A percentile compares a stretch with the other conserved stretches of the same genome.
Conservation (phyloP, 345 rosid species). For the Bruguiera sexangula region DNA sequence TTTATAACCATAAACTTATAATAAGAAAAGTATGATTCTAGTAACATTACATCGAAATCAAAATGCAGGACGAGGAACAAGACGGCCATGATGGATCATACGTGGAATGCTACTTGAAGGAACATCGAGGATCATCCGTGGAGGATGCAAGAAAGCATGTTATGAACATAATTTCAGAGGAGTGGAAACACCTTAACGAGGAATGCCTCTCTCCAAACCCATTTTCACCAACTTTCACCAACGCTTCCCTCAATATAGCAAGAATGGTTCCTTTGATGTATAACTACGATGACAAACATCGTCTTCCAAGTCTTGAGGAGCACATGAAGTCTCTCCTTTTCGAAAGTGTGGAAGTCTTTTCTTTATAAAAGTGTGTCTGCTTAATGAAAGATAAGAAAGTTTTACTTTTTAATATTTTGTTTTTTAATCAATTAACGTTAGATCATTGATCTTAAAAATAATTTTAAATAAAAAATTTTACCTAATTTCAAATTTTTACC, state of each 20-base stretch:
- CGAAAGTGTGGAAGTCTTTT: neutral
- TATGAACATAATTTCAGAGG: conserved; percentile 34
- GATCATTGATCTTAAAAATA: too few relatives aligned
- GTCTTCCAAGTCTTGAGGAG: conserved; percentile 43
- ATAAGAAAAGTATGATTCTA: too few relatives aligned
- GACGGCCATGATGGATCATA: conserved; percentile 59
- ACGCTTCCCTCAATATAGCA: conserved; percentile 43
- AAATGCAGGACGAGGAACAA: conserved; percentile 49
- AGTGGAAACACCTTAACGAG: conserved; percentile 54
- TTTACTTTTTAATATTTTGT: too few relatives aligned
- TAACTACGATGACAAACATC: conserved; percentile 34
- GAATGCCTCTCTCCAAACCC: conserved; percentile 37
- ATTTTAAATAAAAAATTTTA: too few relatives aligned
- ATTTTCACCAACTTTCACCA: conserved; percentile 33
- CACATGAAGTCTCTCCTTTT: conserved; percentile 26
- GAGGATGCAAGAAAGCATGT: conserved; percentile 38
- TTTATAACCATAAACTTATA: too few relatives aligned
- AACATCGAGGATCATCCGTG: conserved; percentile 23
- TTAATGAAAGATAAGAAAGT: too few relatives aligned
- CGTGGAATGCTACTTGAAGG: conserved; percentile 48
- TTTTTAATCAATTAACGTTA: too few relatives aligned
- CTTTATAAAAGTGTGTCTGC: neutral
- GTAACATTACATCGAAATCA: neutral
- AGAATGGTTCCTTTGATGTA: conserved; percentile 63
- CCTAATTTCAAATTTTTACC: too few relatives aligned